phyloP scores from a whole-genome alignment of 2,329 filamentous ascomycete species.

The Paradendryphiella salina region DNA sequence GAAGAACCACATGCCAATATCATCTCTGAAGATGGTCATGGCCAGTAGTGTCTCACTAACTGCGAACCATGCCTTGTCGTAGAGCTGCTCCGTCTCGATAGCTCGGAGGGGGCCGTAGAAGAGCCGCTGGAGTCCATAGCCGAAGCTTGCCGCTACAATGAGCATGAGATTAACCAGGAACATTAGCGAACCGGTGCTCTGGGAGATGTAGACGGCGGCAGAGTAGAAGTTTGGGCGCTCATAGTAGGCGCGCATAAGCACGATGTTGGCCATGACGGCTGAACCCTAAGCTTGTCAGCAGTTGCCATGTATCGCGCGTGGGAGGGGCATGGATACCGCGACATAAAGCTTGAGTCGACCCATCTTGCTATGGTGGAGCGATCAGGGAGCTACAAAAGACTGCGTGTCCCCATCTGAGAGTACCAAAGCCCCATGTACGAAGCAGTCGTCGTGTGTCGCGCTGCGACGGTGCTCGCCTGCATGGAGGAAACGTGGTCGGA shows the following conservation, averaged over 20 bases:
- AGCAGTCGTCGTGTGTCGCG: constrained; percentile 15
- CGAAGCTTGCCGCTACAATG: constrained; percentile 74
- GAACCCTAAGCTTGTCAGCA: constrained; percentile 58
- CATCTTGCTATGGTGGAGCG: constrained; percentile 28
- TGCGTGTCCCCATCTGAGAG: constrained; percentile 21
- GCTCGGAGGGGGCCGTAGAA: constrained; percentile 89
- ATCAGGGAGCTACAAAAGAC: constrained; percentile 11
- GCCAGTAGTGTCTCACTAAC: constrained; percentile 95
- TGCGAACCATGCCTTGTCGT: constrained; percentile 97
- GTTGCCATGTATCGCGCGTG: background rate
- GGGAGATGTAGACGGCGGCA: constrained; percentile 92
- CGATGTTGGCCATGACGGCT: constrained; percentile 77
- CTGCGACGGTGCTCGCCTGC: constrained; percentile 18
- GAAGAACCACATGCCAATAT: constrained; percentile 91
- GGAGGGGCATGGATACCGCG: constrained; percentile 28
- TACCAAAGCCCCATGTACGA: constrained; percentile 13
- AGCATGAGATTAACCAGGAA: constrained; percentile 90
- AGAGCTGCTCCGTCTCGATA: constrained; percentile 94
- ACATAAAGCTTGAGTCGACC: constrained; percentile 43
- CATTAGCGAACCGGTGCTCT: constrained; percentile 94
- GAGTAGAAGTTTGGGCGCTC: constrained; percentile 98
- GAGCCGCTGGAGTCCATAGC: constrained; percentile 85
- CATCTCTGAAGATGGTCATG: constrained; percentile 97
- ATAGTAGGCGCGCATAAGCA: constrained; percentile 87
- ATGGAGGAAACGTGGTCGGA: constrained; percentile 18